Evolutionary conservation across 1,139 yeast genomes (phyloP).

Genomic region (Kodamaea sp.): DNA sequence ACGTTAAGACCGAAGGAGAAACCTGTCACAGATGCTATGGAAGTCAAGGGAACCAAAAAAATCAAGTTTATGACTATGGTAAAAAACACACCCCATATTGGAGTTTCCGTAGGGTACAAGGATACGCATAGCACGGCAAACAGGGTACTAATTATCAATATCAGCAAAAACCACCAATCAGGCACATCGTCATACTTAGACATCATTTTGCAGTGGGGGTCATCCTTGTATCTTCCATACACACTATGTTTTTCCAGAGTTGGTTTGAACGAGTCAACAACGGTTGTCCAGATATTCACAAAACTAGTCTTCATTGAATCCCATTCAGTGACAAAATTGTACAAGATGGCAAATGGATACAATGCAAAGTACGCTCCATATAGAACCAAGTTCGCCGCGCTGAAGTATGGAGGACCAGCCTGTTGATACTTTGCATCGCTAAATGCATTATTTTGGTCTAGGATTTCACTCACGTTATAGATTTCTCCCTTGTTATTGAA

Average conservation of each 20-base stretch:
- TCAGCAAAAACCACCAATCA: conserved; percentile 55
- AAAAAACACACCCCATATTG: conserved; percentile 61
- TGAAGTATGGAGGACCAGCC: conserved; percentile 59
- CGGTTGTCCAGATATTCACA: conserved; percentile 33
- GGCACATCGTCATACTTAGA: conserved; percentile 60
- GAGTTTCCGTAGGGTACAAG: conserved; percentile 50
- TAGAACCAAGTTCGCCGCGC: conserved; percentile 53
- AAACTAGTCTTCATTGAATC: conserved; percentile 44
- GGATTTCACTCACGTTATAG: conserved; percentile 43
- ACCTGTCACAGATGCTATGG: conserved; percentile 56
- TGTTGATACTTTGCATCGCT: conserved; percentile 41
- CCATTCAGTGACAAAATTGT: conserved; percentile 47
- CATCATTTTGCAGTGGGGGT: conserved; percentile 62
- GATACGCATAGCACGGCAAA: conserved; percentile 52
- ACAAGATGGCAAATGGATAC: conserved; percentile 57
- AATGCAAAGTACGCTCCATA: conserved; percentile 61
- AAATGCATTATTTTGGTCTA: conserved; percentile 38
- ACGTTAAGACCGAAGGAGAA: conserved; percentile 55
- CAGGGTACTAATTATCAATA: conserved; percentile 49
- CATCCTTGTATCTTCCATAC: conserved; percentile 31
- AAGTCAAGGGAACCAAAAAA: conserved; percentile 53
- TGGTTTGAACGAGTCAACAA: conserved; percentile 30
- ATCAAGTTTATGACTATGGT: conserved; percentile 55
- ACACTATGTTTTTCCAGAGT: conserved; percentile 9
- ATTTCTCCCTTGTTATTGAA: conserved; percentile 49